These are phyloP conservation scores for Apiospora malaysiana DNA, from an alignment of 2,329 filamentous ascomycete genomes.

Conservation along the genomic window DNA sequence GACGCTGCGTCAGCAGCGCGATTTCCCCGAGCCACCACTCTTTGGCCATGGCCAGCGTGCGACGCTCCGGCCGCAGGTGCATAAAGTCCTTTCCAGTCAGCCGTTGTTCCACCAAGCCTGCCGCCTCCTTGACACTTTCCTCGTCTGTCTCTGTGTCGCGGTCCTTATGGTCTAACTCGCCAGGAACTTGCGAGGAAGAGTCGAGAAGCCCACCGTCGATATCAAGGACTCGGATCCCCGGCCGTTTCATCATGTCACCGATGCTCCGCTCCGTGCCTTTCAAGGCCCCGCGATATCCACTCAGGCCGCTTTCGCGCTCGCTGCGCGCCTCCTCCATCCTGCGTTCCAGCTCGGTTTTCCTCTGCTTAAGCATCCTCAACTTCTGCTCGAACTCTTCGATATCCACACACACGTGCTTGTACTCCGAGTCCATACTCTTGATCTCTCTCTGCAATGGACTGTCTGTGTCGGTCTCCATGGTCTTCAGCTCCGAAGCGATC, in stretches of 20 bases:
- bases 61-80: conserved; percentile 64
- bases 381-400: conserved; percentile 71
- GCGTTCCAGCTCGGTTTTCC: conserved; percentile 63
- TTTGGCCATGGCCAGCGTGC: conserved; percentile 73
- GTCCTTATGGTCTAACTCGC: conserved; percentile 14
- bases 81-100: conserved; percentile 54
- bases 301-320: conserved; percentile 71
- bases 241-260: conserved; percentile 61
- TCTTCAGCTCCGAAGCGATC: conserved; percentile 57
- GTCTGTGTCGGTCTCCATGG: conserved; percentile 60
- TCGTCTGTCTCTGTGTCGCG: conserved; percentile 23
- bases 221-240: conserved; percentile 61
- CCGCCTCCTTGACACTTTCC: conserved; percentile 27
- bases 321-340: conserved; percentile 69
- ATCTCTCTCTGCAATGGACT: conserved; percentile 68
- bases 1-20: conserved; percentile 58
- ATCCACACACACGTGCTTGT: conserved; percentile 60
- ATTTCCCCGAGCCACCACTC: conserved; percentile 74
- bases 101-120: conserved; percentile 38
- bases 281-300: conserved; percentile 72
- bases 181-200: conserved; percentile 18
- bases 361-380: conserved; percentile 64
- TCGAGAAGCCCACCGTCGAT: conserved; percentile 45
- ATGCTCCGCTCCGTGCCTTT: conserved; percentile 70
- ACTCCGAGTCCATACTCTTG: conserved; percentile 61